A percentile compares a stretch with the other conserved stretches of the same genome.
Evolutionary conservation across 225 moss, liverwort and hornwort species (phyloP).

Genomic region (Bryoerythrophyllum caledonicum): DNA sequence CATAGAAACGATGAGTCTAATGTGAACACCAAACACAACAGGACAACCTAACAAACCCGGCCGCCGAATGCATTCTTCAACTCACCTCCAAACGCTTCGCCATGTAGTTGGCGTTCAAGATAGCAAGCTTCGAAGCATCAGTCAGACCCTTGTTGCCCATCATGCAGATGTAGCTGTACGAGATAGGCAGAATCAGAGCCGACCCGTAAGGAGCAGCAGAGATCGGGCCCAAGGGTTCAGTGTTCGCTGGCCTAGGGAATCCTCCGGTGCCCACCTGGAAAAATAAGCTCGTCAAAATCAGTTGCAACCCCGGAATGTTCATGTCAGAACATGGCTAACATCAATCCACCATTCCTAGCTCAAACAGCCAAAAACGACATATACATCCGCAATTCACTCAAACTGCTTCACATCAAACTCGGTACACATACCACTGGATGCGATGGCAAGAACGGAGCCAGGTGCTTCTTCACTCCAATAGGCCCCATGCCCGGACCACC

Average conservation of each 20-base stretch:
- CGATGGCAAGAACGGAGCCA: slow-evolving; percentile 93
- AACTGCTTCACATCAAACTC: not conserved
- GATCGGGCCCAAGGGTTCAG: slow-evolving; percentile 76
- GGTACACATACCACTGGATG: slow-evolving; percentile 76
- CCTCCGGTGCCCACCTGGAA: slow-evolving; percentile 77
- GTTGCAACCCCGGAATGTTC: not conserved
- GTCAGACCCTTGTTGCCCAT: slow-evolving; percentile 95
- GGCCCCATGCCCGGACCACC: slow-evolving; percentile 99
- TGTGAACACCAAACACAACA: not conserved
- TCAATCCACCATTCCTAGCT: not conserved
- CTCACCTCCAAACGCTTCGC: slow-evolving; percentile 85
- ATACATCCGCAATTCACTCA: not conserved
- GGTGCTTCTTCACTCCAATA: slow-evolving; percentile 97
- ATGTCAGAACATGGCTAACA: not conserved
- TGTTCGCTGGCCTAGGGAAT: slow-evolving; percentile 73
- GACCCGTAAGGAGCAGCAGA: slow-evolving; percentile 95
- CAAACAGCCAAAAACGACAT: not conserved
- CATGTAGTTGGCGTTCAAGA: slow-evolving; percentile 99
- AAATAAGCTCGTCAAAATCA: not conserved
- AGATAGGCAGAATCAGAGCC: slow-evolving; percentile 94
- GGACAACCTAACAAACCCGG: not conserved
- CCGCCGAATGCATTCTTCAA: not conserved
- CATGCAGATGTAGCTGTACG: slow-evolving; percentile 82
- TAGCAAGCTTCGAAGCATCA: slow-evolving; percentile 89
- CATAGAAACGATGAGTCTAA: not conserved